Evolutionary conservation across 2,329 filamentous ascomycete genomes (phyloP).

Genomic region (Fusarium sp.): DNA sequence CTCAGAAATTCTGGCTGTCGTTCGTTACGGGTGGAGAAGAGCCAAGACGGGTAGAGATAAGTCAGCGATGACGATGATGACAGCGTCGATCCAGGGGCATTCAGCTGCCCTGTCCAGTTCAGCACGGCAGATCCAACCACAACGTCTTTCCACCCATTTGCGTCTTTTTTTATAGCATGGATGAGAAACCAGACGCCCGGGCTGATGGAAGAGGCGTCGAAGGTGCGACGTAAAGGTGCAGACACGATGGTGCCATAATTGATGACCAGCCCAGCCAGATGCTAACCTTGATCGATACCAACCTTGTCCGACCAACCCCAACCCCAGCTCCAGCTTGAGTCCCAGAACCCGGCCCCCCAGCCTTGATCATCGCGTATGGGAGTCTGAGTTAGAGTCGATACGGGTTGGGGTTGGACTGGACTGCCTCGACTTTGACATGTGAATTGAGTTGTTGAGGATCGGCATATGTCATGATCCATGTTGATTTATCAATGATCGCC

Average conservation of each 20-base stretch:
- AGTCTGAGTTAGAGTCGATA: slow-evolving; percentile 1
- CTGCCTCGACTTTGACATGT: slow-evolving; percentile 7
- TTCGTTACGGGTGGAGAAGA: slow-evolving; percentile 27
- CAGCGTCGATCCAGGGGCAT: slow-evolving; percentile 34
- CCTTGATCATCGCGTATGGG: slow-evolving; percentile 4
- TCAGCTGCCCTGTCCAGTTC: not conserved
- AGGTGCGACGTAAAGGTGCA: slow-evolving; percentile 26
- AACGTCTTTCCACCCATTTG: not conserved
- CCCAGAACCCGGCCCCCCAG: slow-evolving; percentile 7
- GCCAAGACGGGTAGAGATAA: slow-evolving; percentile 36
- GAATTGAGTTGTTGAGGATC: not conserved
- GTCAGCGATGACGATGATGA: slow-evolving; percentile 40
- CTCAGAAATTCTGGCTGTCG: slow-evolving; percentile 16
- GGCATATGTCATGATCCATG: slow-evolving; percentile 24
- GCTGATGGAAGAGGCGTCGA: slow-evolving; percentile 32
- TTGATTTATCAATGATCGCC: slow-evolving; percentile 6
- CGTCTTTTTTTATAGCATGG: not conserved
- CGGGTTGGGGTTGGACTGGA: not conserved
- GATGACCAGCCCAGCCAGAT: not conserved
- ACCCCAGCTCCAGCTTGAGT: slow-evolving; percentile 28
- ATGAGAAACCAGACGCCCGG: slow-evolving; percentile 11
- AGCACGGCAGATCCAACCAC: slow-evolving; percentile 7
- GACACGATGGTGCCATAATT: slow-evolving; percentile 30
- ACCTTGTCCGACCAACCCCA: slow-evolving; percentile 2
- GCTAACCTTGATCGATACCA: slow-evolving; percentile 4